A percentile compares a stretch with the other conserved stretches of the same genome.
These are phyloP conservation scores for Terfezia boudieri DNA, from an alignment of 495 filamentous ascomycete genomes.

Conservation along the genomic window DNA sequence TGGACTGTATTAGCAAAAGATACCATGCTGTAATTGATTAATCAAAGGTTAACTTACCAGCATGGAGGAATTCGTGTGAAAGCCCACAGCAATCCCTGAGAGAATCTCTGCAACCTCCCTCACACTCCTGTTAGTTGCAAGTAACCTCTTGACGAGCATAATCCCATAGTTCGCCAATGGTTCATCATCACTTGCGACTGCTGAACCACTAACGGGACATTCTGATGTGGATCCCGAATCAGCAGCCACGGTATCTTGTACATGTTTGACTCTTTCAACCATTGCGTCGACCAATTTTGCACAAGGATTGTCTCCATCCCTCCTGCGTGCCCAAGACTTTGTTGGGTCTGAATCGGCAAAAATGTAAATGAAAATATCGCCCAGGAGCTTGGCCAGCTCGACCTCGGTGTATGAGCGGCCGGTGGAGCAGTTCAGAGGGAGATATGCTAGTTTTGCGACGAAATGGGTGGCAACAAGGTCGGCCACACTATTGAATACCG, in stretches of 20 bases:
- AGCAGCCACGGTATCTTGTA: not conserved
- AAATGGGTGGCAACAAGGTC: constrained; percentile 39
- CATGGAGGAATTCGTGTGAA: constrained; percentile 5
- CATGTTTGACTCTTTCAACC: not conserved
- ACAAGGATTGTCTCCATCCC: constrained; percentile 24
- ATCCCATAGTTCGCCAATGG: constrained; percentile 2
- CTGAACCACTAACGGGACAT: not conserved
- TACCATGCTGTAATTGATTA: too few relatives aligned
- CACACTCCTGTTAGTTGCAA: not conserved
- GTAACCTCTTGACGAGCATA: constrained; percentile 3
- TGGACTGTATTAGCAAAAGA: too few relatives aligned
- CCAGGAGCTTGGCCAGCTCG: constrained; percentile 37
- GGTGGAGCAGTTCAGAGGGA: constrained; percentile 37
- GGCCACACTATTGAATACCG: constrained; percentile 21
- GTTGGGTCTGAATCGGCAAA: constrained; percentile 45
- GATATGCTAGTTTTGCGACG: constrained; percentile 36
- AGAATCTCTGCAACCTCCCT: constrained; percentile 9
- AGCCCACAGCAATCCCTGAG: constrained; percentile 6
- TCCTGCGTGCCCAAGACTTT: constrained; percentile 37
- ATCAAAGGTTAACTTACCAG: constrained; percentile 1
- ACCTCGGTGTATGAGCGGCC: constrained; percentile 32
- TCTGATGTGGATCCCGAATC: not conserved
- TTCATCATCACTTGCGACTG: not conserved
- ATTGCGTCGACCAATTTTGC: not conserved
- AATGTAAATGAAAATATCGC: constrained; percentile 37